Base-by-base conservation (phyloP, 495 filamentous ascomycete genomes). In the Pseudevernia furfuracea region DNA sequence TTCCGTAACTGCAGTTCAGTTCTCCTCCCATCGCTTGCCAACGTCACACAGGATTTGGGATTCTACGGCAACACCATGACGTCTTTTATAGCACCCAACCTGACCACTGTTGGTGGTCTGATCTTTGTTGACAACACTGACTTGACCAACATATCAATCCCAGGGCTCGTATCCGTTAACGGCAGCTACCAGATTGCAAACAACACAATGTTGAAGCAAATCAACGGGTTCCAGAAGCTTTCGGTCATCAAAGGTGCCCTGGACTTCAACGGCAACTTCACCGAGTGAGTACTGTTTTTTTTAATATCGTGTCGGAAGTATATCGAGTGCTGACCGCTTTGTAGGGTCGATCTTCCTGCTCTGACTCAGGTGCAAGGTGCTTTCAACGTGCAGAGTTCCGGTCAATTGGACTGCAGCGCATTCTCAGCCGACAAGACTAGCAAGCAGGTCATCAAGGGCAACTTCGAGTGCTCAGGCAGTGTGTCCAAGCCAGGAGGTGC, bases 231-330 rank as follows among this genome's bases (percentile, higher is more conserved):
- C 80, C 78, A 82, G 44, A 70, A 77, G 52, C 81, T 98, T 30
- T 70, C 81, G 65, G 80, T 73, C n/a, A 82, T 97, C 55, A 82
- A 80, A 67, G 94, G 93, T 77, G 93, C 92, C 65, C 78, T 99
- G 75, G 90, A 96, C 79, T 85, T 96, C 77, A 85, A 84, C 70
- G 94, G 94, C 71, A 87, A 83, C 77, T 95, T 96, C 75, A 83
- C 83, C 59, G 78, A 83, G 89, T 96, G 81, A 80, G 91, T 84
- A 56, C 53, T 6, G 28, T 32, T 36, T 62, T 30, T 60, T 55
- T 14, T 10, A 46, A n/a, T 41, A 30, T 62, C 28, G 46, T 61
- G 17, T 62, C 58, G 14, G 11, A 2, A 36, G 55, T 9, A 25
- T 30, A 28, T 46, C 38, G 23, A 58, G 37, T 37, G 67, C 64